These are phyloP conservation scores for Rhizophagus sp. DNA, from an alignment of 192 early-diverging fungal genomes.

Conservation along the genomic window DNA sequence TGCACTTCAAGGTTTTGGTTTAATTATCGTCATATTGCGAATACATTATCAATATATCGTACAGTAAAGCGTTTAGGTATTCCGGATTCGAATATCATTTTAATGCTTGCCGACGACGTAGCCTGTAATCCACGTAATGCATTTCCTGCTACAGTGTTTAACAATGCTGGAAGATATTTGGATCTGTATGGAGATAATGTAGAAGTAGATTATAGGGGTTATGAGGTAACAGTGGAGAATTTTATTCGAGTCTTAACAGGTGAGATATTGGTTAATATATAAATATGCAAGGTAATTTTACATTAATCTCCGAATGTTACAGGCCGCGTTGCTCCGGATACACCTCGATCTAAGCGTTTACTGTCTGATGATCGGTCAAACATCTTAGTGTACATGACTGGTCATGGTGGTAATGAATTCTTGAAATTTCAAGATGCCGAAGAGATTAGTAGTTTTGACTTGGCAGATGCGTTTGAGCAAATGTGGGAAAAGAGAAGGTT, in stretches of 20 bases:
- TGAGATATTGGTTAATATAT: conserved; percentile 28
- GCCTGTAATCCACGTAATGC: conserved; percentile 96
- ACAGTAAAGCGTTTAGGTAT: conserved; percentile 98
- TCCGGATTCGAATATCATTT: conserved; percentile 97
- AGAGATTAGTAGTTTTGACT: conserved; percentile 93
- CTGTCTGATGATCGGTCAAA: conserved; percentile 96
- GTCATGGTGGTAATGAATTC: conserved; percentile 98
- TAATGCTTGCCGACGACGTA: conserved; percentile 99
- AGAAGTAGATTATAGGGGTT: conserved; percentile 98
- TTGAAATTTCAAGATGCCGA: conserved; percentile 99
- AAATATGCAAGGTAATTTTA: neutral
- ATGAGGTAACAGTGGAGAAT: conserved; percentile 98
- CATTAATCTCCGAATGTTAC: neutral
- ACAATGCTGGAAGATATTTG: conserved; percentile 75
- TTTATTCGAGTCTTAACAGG: conserved; percentile 94
- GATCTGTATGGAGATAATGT: conserved; percentile 97
- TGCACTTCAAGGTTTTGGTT: conserved; percentile 99
- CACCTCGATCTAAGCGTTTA: conserved; percentile 92
- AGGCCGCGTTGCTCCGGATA: conserved; percentile 83
- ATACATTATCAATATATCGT: conserved; percentile 98
- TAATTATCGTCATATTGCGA: conserved; percentile 99
- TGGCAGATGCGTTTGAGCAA: conserved; percentile 96
- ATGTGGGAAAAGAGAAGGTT: conserved; percentile 94
- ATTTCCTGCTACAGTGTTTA: conserved; percentile 90
- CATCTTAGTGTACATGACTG: conserved; percentile 97